Evolutionary conservation across 768 basidiomycete genomes (phyloP), one percentile per base, ranked within the genome.

Genomic region (Royoungia palumana): DNA sequence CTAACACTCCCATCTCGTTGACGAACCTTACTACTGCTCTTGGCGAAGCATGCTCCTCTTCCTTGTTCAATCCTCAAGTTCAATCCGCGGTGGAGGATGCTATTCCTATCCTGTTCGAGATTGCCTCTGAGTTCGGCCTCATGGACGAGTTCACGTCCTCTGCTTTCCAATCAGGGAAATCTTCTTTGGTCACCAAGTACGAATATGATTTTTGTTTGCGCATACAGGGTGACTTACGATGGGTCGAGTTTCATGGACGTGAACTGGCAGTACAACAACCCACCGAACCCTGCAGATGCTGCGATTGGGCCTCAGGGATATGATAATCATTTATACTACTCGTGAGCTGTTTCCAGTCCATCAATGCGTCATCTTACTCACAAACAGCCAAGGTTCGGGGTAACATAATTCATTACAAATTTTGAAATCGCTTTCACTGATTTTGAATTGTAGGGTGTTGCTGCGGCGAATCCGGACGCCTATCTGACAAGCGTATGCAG

Each of bases 261-360:
- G 40, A 81, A 79, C 50, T 91, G 89, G 89, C 89, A 91, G 59
- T 65, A 72, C 62, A 75, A 83, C 57, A 74, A 79, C 64, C 85
- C 81, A 16, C 12, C 85, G 6, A 91, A 91, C 59, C 89, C 89
- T 13, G 80, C 82, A 7, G 72, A 80, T 42, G 87, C 83, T 21
- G 75, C 76, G 5, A 75, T 77, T 36, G 89, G 89, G 1, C 84
- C 87, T 12, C 84, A 86, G 56, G 70, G 69, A 21, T 91, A 90
- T 55, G 89, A 91, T 57, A 85, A 88, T 46, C 89, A 90, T 65
- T 61, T 91, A 14, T 91, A 89, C 62, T 89, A 87, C 59, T 79
- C 72, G 81, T 85, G 58, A 61, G 82, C 66, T 9, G 3, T 25
- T 17, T 12, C 30, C 19, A 17, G 41, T 14, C 25, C 19, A 41